Conservation (phyloP, 495 filamentous ascomycete species). For the Talaromyces wortmannii region DNA sequence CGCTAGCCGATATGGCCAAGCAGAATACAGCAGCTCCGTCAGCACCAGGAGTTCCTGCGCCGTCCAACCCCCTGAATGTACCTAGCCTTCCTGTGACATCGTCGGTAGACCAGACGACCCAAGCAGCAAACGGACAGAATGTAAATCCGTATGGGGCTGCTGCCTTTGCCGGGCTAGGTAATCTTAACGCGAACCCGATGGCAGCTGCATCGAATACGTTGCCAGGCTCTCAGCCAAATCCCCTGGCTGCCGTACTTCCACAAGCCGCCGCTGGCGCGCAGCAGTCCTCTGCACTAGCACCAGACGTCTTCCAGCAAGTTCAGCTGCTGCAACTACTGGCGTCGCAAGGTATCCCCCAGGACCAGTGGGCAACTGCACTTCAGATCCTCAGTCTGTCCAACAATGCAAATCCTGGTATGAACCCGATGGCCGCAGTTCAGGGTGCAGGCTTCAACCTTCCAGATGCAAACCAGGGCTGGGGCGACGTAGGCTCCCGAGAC, state of each 20-base stretch:
- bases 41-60: constrained; percentile 40
- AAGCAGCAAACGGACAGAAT: constrained; percentile 35
- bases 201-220: constrained; percentile 31
- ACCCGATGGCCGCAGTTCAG: constrained; percentile 21
- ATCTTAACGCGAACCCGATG: constrained; percentile 39
- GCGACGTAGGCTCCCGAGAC: constrained; percentile 51
- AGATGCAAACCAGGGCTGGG: constrained; percentile 22
- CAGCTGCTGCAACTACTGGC: constrained; percentile 53
- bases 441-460: constrained; percentile 26
- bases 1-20: constrained; percentile 78
- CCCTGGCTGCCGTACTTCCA: constrained; percentile 39
- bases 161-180: constrained; percentile 36
- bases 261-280: constrained; percentile 35
- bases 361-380: constrained; percentile 52
- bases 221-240: constrained; percentile 31
- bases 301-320: constrained; percentile 56
- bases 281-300: constrained; percentile 21
- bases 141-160: constrained; percentile 54
- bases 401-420: constrained; percentile 15
- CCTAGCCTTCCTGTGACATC: constrained; percentile 31
- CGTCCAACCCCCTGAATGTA: constrained; percentile 46
- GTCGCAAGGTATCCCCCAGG: constrained; percentile 52
- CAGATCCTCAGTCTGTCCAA: constrained; percentile 38
- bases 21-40: constrained; percentile 63
- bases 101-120: constrained; percentile 40